Evolutionary conservation across 768 basidiomycete species (phyloP), one percentile per base, ranked within the genome.

Genomic region (Rhizopogon sp.): DNA sequence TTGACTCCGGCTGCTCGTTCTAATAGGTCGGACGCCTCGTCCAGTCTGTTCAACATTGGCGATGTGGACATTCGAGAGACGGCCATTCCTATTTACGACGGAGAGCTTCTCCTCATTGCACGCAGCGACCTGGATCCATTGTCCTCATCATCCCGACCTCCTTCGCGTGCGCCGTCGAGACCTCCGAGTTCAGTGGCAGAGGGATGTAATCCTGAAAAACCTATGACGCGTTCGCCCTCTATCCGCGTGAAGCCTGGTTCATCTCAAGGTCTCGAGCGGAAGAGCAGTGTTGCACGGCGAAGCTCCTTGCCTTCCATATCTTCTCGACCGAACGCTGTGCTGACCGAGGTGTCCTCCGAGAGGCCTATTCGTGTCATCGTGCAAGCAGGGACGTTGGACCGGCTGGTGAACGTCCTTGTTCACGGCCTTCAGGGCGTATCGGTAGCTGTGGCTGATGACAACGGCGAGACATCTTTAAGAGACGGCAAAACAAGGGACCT

Each of bases 401-500:
- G 80, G 28, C 74, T 93, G 1, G 86, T 93, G 9, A 82, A 84
- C 41, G 79, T 91, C 9, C 77, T 93, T 14, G 83, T 90, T 0
- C 85, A 88, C 62, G 91, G 91, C 3, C 72, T 93, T 17, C 82
- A 82, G 46, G 84, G 84, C 33, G 82, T 93, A 4, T 85, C 87
- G 0, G 88, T 91, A 0, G 85, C 87, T 0, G 87, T 90, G 4
- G 83, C 91, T 0, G 90, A 93, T 59, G 90, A 93, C 64, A 92
- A 90, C 60, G 91, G 91, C 0, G 89, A 93, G 67, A 90, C 88
- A 74, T 83, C 88, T 0, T 68, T 93, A 42, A 74, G 83, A 20
- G 87, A 89, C 59, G 83, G 84, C 2, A 87, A 82, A 72, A 87
- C 87, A 0, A 75, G 88, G 35, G 84, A 88, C 46, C 72, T 92